phyloP scores from a whole-genome alignment of 441 rosid species.

The Mallotus repandus region DNA sequence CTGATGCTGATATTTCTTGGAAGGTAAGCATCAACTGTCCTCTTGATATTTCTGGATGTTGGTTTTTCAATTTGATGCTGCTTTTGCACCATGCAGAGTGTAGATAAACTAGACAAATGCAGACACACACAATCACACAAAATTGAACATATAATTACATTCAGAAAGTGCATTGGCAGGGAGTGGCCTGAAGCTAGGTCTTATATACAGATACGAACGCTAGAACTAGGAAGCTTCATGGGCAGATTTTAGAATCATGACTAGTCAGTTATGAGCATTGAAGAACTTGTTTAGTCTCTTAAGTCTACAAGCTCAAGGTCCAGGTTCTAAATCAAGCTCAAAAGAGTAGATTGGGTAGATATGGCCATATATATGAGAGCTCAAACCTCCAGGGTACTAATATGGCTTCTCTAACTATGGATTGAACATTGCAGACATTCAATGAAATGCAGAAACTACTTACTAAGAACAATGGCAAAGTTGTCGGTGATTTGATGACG shows the following conservation, averaged over 20 bases:
- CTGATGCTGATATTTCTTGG: conserved; percentile 80
- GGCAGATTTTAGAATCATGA: too few relatives aligned
- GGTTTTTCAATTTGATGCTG: conserved; percentile 4
- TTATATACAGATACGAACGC: neutral
- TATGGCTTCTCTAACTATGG: conserved; percentile 23
- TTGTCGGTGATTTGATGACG: conserved; percentile 92
- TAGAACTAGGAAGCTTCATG: neutral
- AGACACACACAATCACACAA: neutral
- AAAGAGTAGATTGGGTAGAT: too few relatives aligned
- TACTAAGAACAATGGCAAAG: conserved; percentile 71
- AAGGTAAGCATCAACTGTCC: conserved; percentile 48
- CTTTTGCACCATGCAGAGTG: neutral
- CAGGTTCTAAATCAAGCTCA: too few relatives aligned
- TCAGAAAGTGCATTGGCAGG: neutral
- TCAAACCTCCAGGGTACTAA: too few relatives aligned
- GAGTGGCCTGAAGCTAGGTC: neutral
- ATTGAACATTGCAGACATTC: conserved; percentile 50
- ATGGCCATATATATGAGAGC: too few relatives aligned
- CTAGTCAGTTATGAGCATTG: too few relatives aligned
- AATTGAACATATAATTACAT: neutral
- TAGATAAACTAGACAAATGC: neutral
- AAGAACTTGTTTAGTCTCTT: too few relatives aligned
- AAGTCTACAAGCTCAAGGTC: too few relatives aligned
- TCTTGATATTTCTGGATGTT: conserved; percentile 10
- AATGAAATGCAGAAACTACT: conserved; percentile 76